These are phyloP conservation scores for Colletotrichum trifolii DNA, from an alignment of 2,329 filamentous ascomycete species.

Conservation along the genomic window DNA sequence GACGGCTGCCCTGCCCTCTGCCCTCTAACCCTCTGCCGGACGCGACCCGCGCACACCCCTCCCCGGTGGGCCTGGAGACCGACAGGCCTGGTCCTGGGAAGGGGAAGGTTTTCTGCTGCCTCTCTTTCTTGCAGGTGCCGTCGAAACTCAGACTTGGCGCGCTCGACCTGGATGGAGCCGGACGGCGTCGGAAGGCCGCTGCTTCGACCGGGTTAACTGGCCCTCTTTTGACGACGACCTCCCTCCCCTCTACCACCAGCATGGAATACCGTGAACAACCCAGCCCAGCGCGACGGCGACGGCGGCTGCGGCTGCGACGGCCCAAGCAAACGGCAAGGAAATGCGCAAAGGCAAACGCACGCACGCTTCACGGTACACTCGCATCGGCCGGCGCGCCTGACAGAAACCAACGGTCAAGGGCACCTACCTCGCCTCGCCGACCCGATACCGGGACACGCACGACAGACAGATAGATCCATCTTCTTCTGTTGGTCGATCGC, in stretches of 20 bases:
- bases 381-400: constrained; percentile 7
- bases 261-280: too few species aligned
- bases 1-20: background rate
- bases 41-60: constrained; percentile 24
- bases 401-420: constrained; percentile 24
- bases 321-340: constrained; percentile 21
- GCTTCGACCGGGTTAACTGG: background rate
- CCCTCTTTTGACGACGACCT: constrained; percentile 16
- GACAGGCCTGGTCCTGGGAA: constrained; percentile 30
- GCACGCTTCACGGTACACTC: background rate
- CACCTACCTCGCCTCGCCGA: constrained; percentile 21
- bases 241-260: background rate
- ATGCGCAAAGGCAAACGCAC: constrained; percentile 31
- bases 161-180: constrained; percentile 20
- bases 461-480: too few species aligned
- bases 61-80: constrained; percentile 19
- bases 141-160: background rate
- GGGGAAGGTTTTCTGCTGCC: constrained; percentile 1
- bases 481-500: too few species aligned
- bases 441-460: constrained; percentile 8
- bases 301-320: constrained; percentile 11
- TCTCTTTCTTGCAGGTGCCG: background rate
- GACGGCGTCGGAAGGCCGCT: constrained; percentile 19
- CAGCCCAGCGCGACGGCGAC: constrained; percentile 3
- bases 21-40: constrained; percentile 22